Conservation (phyloP, 139 green algal genomes). For the Micromonas commoda region DNA sequence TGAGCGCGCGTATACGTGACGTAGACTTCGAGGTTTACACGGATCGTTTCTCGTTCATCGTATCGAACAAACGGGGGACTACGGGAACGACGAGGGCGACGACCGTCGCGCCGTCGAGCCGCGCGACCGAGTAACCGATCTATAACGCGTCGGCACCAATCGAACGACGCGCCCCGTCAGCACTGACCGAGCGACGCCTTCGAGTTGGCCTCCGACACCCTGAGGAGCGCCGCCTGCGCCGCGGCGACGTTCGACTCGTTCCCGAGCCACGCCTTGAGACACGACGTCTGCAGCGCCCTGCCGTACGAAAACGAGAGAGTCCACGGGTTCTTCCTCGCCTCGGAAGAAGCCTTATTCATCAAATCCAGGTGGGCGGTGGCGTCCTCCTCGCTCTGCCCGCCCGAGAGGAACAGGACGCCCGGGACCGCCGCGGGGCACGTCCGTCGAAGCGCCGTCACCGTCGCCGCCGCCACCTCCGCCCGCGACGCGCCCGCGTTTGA, state of each 20-base stretch:
- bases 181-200: constrained; percentile 94
- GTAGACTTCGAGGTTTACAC: no score
- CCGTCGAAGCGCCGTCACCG: constrained; percentile 68
- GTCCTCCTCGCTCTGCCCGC: constrained; percentile 74
- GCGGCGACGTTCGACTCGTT: constrained; percentile 77
- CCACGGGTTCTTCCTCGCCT: constrained; percentile 61
- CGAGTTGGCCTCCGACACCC: constrained; percentile 89
- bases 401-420: constrained; percentile 91
- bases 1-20: no score
- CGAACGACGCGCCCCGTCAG: not conserved
- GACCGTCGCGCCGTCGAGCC: no score
- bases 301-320: constrained; percentile 89
- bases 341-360: constrained; percentile 50
- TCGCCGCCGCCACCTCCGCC: constrained; percentile 60
- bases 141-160: not conserved
- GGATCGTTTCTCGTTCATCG: no score
- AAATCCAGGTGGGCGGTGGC: constrained; percentile 77
- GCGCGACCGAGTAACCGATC: no score
- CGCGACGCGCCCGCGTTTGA: constrained; percentile 27
- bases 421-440: constrained; percentile 75
- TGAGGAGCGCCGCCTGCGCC: constrained; percentile 84
- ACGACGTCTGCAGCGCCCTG: constrained; percentile 73
- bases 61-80: no score
- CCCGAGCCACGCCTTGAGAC: constrained; percentile 63
- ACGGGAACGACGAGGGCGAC: no score